Base-by-base conservation (phyloP, 148 eudicot genomes). In the Fagopyrum homotropicum region DNA sequence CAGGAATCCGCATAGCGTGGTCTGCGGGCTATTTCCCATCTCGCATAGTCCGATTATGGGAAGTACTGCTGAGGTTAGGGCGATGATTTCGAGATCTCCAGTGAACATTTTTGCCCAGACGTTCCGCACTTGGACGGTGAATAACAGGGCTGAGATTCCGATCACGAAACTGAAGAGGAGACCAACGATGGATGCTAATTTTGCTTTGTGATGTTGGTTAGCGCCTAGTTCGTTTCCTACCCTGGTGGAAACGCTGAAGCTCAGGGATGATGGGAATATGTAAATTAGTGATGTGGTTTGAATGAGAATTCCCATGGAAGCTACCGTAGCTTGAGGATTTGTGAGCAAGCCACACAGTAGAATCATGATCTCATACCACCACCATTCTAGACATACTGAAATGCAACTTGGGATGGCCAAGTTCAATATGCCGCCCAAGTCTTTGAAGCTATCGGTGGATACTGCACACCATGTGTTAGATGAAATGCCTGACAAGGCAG, bases 331-430 rank as follows among this genome's bases (percentile, higher is more conserved):
- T 72, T 75, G 80, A 44, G 96, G 96, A 69, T 89, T 87, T 15
- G 71, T 4, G 1, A 91, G 74, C 26, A 88, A 52, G 66, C 97
- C 97, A 64, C 97, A 87, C 9, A 89, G 71, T 71, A 91, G 73
- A 70, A 91, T 85, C 91, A 89, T 91, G 85, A 91, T 85, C 60
- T 91, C 97, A 61, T 91, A 91, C 93, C 97, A 91, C 97, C 97
- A 91, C 97, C 97, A 91, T 51, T 91, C 97, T 22, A 91, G 80
- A 57, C 97, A 91, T 1, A 91, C 93, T 0, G 91, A 85, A 75
- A 91, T 66, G 78, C 97, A 91, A 72, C 97, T 91, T 51, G 97
- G 93, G 49, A 91, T 75, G 16, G 96, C 96, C 47, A 91, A 52
- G 22, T 82, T 82, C 66, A 81, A 3, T 29, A 91, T 86, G 8